Base-by-base conservation (phyloP, 148 eudicot species). In the Nyssa sinensis region DNA sequence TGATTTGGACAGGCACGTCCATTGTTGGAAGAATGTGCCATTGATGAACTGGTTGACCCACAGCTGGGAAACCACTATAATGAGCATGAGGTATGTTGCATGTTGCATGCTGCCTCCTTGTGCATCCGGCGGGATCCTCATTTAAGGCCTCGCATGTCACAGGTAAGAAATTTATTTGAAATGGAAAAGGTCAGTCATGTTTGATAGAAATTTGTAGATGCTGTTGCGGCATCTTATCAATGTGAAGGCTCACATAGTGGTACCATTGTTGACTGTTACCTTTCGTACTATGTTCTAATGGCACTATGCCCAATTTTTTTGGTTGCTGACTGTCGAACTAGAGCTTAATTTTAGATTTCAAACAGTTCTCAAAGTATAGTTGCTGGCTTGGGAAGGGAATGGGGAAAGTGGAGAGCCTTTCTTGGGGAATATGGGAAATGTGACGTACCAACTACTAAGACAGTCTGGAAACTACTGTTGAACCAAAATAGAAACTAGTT, bases 131-230 rank as follows among this genome's bases (percentile, higher is more conserved):
- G 92, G 49, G 98, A 94, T 77, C 93, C 98, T 77, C 92, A 90
- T 41, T 78, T 80, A 64, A 86, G 98, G 71, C 95, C 98, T 72
- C 90, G 96, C n/a, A 91, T 94, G 97, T 94, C 98, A 70, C 98
- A 93, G 92, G 98, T 93, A 77, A 77, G 59, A 33, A 8, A 59
- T 51, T 17, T 49, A 49, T 55, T 17, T n/a, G 24, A 1, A 55
- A 4, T 0, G 23, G 21, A 17, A 55, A 17, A 55, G 5, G 59
- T 4, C 25, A 5, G 5, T 55, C 59, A 55, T 55, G 23, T 55
- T 55, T n/a, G n/a, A 0, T 55, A 55, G 21, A 55, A 13, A 55
- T 3, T 55, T 2, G 1, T 53, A 1, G 59, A 55, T 55, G 21
- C n/a, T n/a, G n/a, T 5, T 55, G 23, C 4, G 25, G 25, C 51